Evolutionary conservation across 192 early-diverging fungal species (phyloP).

Genomic region (Coemansia interrupta): DNA sequence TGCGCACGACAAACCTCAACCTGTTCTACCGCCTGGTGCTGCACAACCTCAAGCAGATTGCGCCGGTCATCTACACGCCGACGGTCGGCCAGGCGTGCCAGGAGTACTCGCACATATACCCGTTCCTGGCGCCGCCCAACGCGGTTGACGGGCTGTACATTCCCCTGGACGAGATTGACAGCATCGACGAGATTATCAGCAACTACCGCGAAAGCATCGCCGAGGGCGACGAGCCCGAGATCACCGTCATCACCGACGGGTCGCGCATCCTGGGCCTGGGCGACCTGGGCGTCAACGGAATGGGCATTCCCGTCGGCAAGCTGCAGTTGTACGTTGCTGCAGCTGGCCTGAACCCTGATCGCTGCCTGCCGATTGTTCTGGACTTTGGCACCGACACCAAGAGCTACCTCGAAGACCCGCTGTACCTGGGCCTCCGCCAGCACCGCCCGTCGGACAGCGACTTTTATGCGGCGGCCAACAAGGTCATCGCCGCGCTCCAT

Average conservation of each 20-base stretch:
- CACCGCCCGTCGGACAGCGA: conserved; percentile 59
- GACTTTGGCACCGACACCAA: conserved; percentile 90
- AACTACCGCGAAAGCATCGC: conserved; percentile 69
- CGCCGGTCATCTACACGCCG: conserved; percentile 77
- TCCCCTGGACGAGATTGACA: conserved; percentile 67
- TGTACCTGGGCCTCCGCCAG: conserved; percentile 81
- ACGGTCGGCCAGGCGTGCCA: conserved; percentile 78
- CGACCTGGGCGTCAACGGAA: conserved; percentile 90
- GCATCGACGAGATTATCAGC: conserved; percentile 69
- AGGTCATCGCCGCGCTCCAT: conserved; percentile 69
- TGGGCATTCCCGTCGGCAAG: conserved; percentile 93
- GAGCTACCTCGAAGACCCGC: conserved; percentile 73
- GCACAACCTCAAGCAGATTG: conserved; percentile 72
- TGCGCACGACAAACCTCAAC: conserved; percentile 71
- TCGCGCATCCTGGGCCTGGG: conserved; percentile 89
- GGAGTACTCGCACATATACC: conserved; percentile 84
- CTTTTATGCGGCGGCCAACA: conserved; percentile 76
- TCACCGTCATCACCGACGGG: conserved; percentile 92
- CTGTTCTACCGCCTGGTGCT: conserved; percentile 80
- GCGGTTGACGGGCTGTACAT: conserved; percentile 81
- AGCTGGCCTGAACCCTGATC: conserved; percentile 78
- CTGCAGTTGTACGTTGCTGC: conserved; percentile 85
- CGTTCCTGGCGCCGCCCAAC: conserved; percentile 71
- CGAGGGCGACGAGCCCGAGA: conserved; percentile 64
- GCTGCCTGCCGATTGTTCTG: conserved; percentile 82